Evolutionary conservation across 192 early-diverging fungal species (phyloP).

Genomic region (Rhizoclosmatium globosum): DNA sequence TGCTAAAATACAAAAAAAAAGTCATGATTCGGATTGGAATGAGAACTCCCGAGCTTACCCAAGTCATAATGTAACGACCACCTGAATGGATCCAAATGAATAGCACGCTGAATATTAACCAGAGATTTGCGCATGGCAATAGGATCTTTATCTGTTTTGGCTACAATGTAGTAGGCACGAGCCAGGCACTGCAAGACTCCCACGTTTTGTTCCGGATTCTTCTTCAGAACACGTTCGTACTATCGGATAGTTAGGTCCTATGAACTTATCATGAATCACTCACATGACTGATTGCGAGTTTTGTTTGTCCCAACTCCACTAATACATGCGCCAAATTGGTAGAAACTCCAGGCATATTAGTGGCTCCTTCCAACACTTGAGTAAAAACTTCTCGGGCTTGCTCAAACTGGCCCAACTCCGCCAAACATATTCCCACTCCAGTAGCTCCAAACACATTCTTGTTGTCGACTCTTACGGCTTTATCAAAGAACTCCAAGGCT

Average conservation of each 20-base stretch:
- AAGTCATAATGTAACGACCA: conserved; percentile 44
- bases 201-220: conserved; percentile 32
- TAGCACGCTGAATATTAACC: conserved; percentile 52
- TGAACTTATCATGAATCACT: conserved; percentile 36
- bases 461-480: conserved; percentile 63
- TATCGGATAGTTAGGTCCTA: conserved; percentile 21
- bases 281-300: conserved; percentile 77
- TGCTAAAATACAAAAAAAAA: conserved; percentile 72
- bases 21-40: neutral
- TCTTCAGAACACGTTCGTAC: conserved; percentile 57
- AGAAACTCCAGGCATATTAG: conserved; percentile 57
- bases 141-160: conserved; percentile 56
- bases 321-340: conserved; percentile 83
- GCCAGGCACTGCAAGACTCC: conserved; percentile 45
- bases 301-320: conserved; percentile 77
- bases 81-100: conserved; percentile 58
- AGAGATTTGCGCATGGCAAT: conserved; percentile 48
- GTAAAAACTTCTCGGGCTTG: conserved; percentile 75
- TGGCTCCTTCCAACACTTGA: conserved; percentile 63
- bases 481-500: conserved; percentile 78
- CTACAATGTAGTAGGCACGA: conserved; percentile 57
- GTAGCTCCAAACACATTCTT: conserved; percentile 82
- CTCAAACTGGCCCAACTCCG: conserved; percentile 67
- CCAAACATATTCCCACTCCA: conserved; percentile 85
- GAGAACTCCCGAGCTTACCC: conserved; percentile 13